Evolutionary conservation across 1,284 basidiomycete species (phyloP).

Genomic region (Cystobasidium slooffiae): DNA sequence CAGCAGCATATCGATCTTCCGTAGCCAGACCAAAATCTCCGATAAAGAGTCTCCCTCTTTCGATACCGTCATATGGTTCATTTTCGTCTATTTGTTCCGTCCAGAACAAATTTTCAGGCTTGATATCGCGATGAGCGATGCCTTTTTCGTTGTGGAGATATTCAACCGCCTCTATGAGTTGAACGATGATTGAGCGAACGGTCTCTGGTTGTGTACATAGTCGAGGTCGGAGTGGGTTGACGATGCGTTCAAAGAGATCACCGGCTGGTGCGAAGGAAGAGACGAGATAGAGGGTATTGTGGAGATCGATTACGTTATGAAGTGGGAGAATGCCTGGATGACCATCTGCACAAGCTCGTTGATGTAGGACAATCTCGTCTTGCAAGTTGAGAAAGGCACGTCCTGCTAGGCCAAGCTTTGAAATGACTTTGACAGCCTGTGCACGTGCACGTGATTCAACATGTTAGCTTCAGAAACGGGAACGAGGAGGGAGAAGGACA

Average conservation of each 20-base stretch:
- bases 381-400: conserved; percentile 53
- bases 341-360: conserved; percentile 54
- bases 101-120: conserved; percentile 55
- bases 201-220: conserved; percentile 6
- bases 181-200: conserved; percentile 52
- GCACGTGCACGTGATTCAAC: conserved; percentile 31
- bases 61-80: neutral
- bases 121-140: conserved; percentile 56
- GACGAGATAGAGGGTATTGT: conserved; percentile 54
- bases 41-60: conserved; percentile 15
- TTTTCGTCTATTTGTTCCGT: conserved; percentile 3
- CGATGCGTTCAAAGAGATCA: conserved; percentile 57
- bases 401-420: conserved; percentile 55
- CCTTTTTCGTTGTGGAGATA: conserved; percentile 55
- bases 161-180: conserved; percentile 56
- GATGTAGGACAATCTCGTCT: conserved; percentile 54
- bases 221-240: conserved; percentile 54
- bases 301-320: conserved; percentile 55
- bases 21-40: conserved; percentile 56
- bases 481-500: conserved; percentile 18
- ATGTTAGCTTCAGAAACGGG: neutral
- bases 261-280: conserved; percentile 56
- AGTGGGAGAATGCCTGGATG: conserved; percentile 55
- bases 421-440: conserved; percentile 56
- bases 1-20: conserved; percentile 53